Base-by-base conservation (phyloP, 345 rosid genomes). In the Eucalyptus sideroxylon region DNA sequence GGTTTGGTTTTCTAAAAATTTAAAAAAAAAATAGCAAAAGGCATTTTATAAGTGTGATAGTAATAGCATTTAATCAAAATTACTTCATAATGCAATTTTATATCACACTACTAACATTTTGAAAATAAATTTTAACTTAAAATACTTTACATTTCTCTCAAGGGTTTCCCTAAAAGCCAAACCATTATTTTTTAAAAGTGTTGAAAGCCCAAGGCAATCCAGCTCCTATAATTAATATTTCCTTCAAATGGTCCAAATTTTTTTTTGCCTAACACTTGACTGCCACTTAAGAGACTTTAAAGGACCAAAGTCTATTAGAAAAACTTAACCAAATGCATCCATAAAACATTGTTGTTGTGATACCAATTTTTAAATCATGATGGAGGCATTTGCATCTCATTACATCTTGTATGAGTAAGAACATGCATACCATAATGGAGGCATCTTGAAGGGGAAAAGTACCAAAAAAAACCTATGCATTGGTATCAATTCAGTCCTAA, bases 121-220 rank as follows among this genome's bases (percentile, higher is more conserved):
- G 30, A 19, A 24, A 59, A 59, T 23, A 59, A 26, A 0, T 26
- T 59, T 24, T 11, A 59, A 59, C 4, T 3, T 26, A 59, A 59
- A 59, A 5, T 59, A 0, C 3, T 59, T 26, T 24, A 0, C 3
- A 0, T 56, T 56, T 56, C 13, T 24, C 13, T 0, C 23, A 56
- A 56, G 0, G 7, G 14, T 26, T 59, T 59, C 0, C 6, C n/a
- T 4, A 26, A 24, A 59, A 59, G 3, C 0, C 4, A 5, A 59
- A 59, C 1, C 13, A 40, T 40, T 40, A 1, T 1, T 40, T 40
- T 59, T 26, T 26, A 0, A 59, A 59, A 59, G 0, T 9, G n/a
- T 0, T 0, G 1, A 26, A 24, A 59, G 21, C 1, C 19, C 53
- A 16, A 16, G 1, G 19, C 1, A 50, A 0, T 50, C 19, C 0